Evolutionary conservation across 208 protist genomes (phyloP), one percentile per base, ranked within the genome.

Genomic region (Acanthamoeba castellanii): DNA sequence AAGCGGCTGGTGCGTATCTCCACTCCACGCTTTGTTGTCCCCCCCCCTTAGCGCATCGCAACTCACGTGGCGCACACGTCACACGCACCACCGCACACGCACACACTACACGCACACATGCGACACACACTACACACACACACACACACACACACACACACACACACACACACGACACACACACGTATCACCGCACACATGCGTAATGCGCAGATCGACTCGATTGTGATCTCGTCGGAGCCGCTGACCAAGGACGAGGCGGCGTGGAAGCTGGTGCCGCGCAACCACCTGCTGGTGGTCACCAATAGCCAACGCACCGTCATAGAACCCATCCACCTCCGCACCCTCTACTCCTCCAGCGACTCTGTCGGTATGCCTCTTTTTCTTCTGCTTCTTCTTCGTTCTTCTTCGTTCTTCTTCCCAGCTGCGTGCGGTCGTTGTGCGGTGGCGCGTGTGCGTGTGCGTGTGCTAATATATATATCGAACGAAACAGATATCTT

Each of bases 211-310:
- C 34, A 92, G 85, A 52, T 74, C 34, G 59, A 92, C 3, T 92
- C 85, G 59, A 52, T 92, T 34, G 85, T 92, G 9, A 74, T 92
- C 13, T 42, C 85, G 27, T 92, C 85, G 59, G 85, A 92, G 85
- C 85, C 85, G 32, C 59, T 92, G 25, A 74, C 85, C 37, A 92
- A 52, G 45, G 57, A 92, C 57, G 57, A 37, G 6, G 5, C 32
- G 25, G 34, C n/a, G 16, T 92, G 85, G 85, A 92, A 74, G 61
- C 85, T 92, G 30, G 85, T 92, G 34, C 85, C 85, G 37, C 52
- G 61, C 37, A 92, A 92, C 59, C 52, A 74, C 85, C 59, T 92
- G 14, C 45, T 92, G 25, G 85, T 92, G 34, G 59, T 92, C 50
- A 92, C 85, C 18, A 47, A 70, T 34, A 70, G 8, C n/a, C 52